Base-by-base conservation (phyloP, 2,329 filamentous ascomycete genomes). In the Pseudocercospora fijiensis region DNA sequence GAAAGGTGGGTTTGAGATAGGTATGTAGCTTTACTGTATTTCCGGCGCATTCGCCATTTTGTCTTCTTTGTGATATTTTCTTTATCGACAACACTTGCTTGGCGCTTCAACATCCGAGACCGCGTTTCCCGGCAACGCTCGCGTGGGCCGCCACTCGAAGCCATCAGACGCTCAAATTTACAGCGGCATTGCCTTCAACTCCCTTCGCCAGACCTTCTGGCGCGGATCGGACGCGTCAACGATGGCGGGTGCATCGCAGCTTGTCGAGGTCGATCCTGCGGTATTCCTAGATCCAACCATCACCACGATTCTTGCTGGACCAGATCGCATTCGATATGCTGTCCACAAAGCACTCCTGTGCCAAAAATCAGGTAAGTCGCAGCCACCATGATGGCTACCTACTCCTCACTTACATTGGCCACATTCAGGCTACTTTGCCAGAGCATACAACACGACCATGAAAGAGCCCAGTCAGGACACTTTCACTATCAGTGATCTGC, bases 281-380 rank as follows among this genome's bases (percentile, higher is more conserved):
- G 13, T 58, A 13, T 52, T 57, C 45, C n/a, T 62, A 47, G 47
- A 47, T 27, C 27, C 41, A 10, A 55, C n/a, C 4, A 47, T 59
- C 16, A 63, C 61, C 11, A 59, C 56, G 3, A 52, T 63, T 11
- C 3, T 53, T 13, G 49, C 58, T 2, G 56, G 55, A 5, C 22
- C 20, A 6, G 61, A 51, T 4, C 26, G 53, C 22, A 33, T 24
- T 16, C 30, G 37, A 18, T 60, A 57, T 28, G 13, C 49, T 7
- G 57, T 63, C 18, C 57, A 63, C 33, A 63, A 63, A 51, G 57
- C 28, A 10, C 33, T 63, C 11, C 26, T 60, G 16, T 57, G 61
- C 20, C n/a, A 51, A 9, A 60, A 57, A 3, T 49, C 45, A 7
- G 45, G 45, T 24, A 49, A 16, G 45, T 26, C 9, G 11, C 22